phyloP scores from a whole-genome alignment of 352 stramenopile species.

The Phytophthora boehmeriae region DNA sequence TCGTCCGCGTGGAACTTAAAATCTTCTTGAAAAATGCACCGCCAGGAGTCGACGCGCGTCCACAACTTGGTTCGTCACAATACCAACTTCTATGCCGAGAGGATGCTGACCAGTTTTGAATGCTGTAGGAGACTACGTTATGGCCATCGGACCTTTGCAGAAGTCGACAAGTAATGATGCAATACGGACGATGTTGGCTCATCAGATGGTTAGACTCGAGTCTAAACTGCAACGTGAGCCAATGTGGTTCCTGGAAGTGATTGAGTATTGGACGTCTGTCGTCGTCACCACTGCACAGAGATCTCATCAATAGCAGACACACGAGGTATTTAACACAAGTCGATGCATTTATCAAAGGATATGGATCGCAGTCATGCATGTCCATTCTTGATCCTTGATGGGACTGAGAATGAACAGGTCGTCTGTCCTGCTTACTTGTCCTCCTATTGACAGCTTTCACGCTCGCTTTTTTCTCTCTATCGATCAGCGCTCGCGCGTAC shows the following conservation, averaged over 20 bases:
- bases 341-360: not conserved
- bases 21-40: conserved; percentile 71
- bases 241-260: conserved; percentile 74
- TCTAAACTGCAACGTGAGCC: conserved; percentile 63
- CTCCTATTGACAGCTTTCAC: conserved; percentile 1
- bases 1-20: conserved; percentile 63
- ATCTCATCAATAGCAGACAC: not conserved
- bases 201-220: conserved; percentile 66
- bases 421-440: conserved; percentile 12
- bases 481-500: conserved; percentile 18
- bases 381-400: conserved; percentile 41
- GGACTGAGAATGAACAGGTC: conserved; percentile 24
- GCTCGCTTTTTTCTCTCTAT: conserved; percentile 29
- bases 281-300: conserved; percentile 19
- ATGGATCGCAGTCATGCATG: conserved; percentile 26
- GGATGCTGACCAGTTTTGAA: no score
- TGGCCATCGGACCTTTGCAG: conserved; percentile 76
- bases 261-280: conserved; percentile 71
- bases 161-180: conserved; percentile 31
- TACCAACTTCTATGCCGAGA: no score
- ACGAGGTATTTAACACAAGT: conserved; percentile 12
- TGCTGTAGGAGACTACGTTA: conserved; percentile 65
- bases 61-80: conserved; percentile 39
- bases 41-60: conserved; percentile 43
- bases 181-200: conserved; percentile 46